Conservation (phyloP, 768 basidiomycete species). For the Lentinula raphanica region DNA sequence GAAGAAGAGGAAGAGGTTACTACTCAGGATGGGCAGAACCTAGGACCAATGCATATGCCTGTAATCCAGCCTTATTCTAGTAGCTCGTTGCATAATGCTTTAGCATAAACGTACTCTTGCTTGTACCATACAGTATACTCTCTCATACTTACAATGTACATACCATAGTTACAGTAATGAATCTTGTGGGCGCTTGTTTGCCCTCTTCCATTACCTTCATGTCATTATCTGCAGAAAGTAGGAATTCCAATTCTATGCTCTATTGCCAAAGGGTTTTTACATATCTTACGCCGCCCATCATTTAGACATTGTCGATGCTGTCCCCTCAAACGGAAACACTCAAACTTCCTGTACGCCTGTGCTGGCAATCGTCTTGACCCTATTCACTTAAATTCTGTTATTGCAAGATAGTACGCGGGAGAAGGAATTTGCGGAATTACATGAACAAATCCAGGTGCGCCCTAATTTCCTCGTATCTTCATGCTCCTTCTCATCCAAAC, state of each 20-base stretch:
- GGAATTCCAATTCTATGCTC: neutral
- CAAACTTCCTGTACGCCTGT: neutral
- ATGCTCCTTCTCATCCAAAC: neutral
- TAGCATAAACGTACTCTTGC: constrained; percentile 9
- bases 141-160: too few species aligned
- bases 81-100: constrained; percentile 31
- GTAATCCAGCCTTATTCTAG: constrained; percentile 11
- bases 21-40: constrained; percentile 6
- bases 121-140: neutral
- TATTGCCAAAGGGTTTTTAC: too few species aligned
- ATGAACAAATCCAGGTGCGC: constrained; percentile 81
- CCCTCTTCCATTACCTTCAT: neutral
- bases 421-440: constrained; percentile 79
- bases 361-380: neutral
- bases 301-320: too few species aligned
- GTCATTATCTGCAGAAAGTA: neutral
- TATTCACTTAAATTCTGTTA: neutral
- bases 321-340: neutral
- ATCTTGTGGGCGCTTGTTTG: neutral
- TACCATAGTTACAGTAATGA: too few species aligned
- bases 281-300: too few species aligned
- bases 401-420: constrained; percentile 24
- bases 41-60: neutral
- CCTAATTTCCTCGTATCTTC: neutral
- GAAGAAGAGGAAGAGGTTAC: constrained; percentile 16